Evolutionary conservation across 441 rosid genomes (phyloP).

Genomic region (Eutrema salsugineum): DNA sequence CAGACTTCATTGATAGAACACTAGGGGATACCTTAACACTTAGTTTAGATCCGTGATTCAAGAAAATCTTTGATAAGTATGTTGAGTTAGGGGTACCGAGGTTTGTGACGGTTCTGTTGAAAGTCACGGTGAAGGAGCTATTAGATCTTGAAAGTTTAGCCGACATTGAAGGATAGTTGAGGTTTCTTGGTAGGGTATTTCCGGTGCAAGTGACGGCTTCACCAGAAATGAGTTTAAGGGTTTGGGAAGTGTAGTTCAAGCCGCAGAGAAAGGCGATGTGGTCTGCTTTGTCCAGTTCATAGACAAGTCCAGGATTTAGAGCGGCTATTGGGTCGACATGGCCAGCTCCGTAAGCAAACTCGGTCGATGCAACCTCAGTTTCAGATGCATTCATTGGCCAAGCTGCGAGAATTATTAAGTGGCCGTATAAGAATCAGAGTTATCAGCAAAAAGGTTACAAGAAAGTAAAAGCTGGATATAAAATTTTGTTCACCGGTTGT

Average conservation of each 20-base stretch:
- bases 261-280: constrained; percentile 21
- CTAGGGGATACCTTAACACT: constrained; percentile 29
- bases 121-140: constrained; percentile 22
- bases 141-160: not conserved
- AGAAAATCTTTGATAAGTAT: constrained; percentile 25
- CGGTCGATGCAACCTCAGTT: not conserved
- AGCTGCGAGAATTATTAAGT: not conserved
- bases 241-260: not conserved
- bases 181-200: constrained; percentile 11
- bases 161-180: constrained; percentile 31
- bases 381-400: constrained; percentile 22
- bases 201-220: constrained; percentile 11
- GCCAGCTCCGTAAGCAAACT: constrained; percentile 30
- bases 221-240: constrained; percentile 11
- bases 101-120: constrained; percentile 49
- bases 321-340: constrained; percentile 25
- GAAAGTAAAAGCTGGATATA: not conserved
- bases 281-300: constrained; percentile 4
- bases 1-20: constrained; percentile 29
- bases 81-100: constrained; percentile 36
- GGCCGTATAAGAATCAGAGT: not conserved
- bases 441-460: not conserved
- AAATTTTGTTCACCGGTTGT: constrained; percentile 39
- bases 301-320: constrained; percentile 29
- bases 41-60: constrained; percentile 2